These are phyloP conservation scores for Penicillium sp. DNA, from an alignment of 2,329 filamentous ascomycete species.

Conservation along the genomic window DNA sequence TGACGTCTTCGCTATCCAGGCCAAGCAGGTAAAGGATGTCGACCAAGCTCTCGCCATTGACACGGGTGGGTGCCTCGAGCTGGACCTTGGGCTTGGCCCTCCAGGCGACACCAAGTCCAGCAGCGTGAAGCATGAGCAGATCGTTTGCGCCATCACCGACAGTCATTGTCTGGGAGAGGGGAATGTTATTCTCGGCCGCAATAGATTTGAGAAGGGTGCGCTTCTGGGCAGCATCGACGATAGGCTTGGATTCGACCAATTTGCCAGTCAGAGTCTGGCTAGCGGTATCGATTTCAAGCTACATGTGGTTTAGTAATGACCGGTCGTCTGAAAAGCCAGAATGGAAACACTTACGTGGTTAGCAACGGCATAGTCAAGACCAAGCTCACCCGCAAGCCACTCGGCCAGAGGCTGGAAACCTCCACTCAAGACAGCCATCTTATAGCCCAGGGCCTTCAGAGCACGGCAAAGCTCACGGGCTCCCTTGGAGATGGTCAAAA, in stretches of 20 bases:
- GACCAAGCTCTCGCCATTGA: constrained; percentile 62
- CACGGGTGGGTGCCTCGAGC: constrained; percentile 60
- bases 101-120: constrained; percentile 66
- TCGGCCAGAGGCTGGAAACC: constrained; percentile 88
- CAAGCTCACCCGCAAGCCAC: constrained; percentile 80
- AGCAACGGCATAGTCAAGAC: constrained; percentile 84
- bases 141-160: constrained; percentile 70
- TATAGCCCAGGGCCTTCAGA: constrained; percentile 78
- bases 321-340: not conserved
- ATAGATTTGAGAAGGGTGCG: constrained; percentile 58
- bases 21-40: constrained; percentile 65
- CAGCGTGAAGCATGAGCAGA: constrained; percentile 66
- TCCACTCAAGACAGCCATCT: constrained; percentile 87
- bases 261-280: constrained; percentile 60
- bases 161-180: constrained; percentile 59
- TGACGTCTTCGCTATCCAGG: constrained; percentile 54
- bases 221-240: constrained; percentile 65
- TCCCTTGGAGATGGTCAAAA: constrained; percentile 81
- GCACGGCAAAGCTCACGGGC: constrained; percentile 74
- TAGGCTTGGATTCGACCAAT: constrained; percentile 56
- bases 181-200: constrained; percentile 58
- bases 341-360: constrained; percentile 66
- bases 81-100: constrained; percentile 69
- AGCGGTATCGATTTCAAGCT: constrained; percentile 54
- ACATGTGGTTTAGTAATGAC: not conserved